Base-by-base conservation (phyloP, 2,329 filamentous ascomycete genomes). In the Pyrenochaeta sp. region DNA sequence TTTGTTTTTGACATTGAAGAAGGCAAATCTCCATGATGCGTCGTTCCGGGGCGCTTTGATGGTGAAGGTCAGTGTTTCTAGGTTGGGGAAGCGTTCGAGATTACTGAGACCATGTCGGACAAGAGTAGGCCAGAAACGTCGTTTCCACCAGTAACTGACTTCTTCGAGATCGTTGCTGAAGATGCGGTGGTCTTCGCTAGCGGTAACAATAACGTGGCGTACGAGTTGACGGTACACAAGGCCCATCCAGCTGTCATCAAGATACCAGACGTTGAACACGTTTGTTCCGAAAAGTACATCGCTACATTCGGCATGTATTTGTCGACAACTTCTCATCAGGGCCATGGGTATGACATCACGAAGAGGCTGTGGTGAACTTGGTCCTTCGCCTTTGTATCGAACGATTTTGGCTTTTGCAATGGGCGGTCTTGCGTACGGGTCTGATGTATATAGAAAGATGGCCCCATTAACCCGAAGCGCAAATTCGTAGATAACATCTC, bases 261-360 rank as follows among this genome's bases (percentile, higher is more conserved):
- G 22, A 3, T 44, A 50, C 45, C 58, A 65, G 9, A 66, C 31
- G 1, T 55, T 51, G 65, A 80, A 81, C 17, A 68, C 70, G 53
- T 81, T 81, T 13, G 54, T 50, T 19, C 72, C 69, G 46, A 80
- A 82, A 3, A 81, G 67, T 4, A 80, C 67, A 3, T 72, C 70
- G 4, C 63, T 64, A 7, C 67, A 66, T 60, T 79, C 77, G 15
- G 55, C 35, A 44, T 76, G 61, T 22, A 76, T 60, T 41, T 74
- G 75, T 19, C 66, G 66, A 57, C 72, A 77, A 4, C 71, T 71
- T 14, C 52, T 56, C 8, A 78, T 19, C 4, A 69, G 38, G 10
- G 55, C 42, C 23, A 51, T 51, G 2, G 63, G 53, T 6, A 67
- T 47, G 7, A 32, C 27, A 11, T 41, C 49, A 18, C 31, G 34